These are phyloP conservation scores for Wickerhamomyces sp. DNA, from an alignment of 1,139 yeast genomes.

Conservation along the genomic window DNA sequence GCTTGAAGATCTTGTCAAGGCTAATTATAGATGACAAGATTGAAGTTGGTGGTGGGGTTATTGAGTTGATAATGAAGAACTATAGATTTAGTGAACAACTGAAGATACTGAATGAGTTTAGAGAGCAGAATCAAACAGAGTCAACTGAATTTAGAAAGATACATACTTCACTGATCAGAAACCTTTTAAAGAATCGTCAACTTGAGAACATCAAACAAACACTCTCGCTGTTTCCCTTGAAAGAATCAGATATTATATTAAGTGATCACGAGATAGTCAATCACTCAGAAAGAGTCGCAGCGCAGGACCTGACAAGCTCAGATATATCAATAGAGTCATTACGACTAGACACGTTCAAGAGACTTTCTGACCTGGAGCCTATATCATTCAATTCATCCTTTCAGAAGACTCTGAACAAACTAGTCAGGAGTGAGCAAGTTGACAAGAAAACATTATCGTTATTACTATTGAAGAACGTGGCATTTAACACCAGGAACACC, in stretches of 20 bases:
- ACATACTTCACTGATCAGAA: background rate
- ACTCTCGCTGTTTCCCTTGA: background rate
- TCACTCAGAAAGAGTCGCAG: background rate
- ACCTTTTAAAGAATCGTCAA: background rate
- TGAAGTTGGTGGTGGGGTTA: background rate
- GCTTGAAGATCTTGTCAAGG: background rate
- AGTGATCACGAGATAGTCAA: background rate
- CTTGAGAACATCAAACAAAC: background rate
- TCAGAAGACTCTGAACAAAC: background rate
- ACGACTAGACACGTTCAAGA: background rate
- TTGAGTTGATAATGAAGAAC: background rate
- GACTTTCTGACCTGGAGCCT: background rate
- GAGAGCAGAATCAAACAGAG: background rate
- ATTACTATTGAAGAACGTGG: constrained; percentile 5
- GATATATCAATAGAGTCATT: background rate
- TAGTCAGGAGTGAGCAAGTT: constrained; percentile 1
- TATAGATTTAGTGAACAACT: background rate
- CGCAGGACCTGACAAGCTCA: background rate
- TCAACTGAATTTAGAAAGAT: background rate
- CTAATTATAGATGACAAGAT: background rate
- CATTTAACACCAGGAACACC: constrained; percentile 1
- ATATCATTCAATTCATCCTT: background rate
- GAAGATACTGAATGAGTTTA: background rate
- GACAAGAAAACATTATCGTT: constrained; percentile 5
- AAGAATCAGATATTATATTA: background rate